Evolutionary conservation across 495 filamentous ascomycete species (phyloP).

Genomic region (Elaphomyces granulatus): DNA sequence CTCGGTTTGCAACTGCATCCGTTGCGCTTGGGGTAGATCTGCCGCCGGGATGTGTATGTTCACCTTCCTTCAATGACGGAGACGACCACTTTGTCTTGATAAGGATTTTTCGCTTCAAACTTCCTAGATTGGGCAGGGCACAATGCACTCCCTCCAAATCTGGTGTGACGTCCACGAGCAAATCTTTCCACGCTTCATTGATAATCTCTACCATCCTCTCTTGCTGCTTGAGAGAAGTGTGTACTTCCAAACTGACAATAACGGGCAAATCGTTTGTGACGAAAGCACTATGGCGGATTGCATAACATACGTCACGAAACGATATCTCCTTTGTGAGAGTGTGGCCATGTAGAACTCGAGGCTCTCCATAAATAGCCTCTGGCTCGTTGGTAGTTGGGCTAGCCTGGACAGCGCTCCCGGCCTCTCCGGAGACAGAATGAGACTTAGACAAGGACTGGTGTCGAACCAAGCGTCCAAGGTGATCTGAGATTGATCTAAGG

Average conservation of each 20-base stretch:
- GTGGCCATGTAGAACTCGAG: slow-evolving; percentile 73
- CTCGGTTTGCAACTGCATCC: not conserved
- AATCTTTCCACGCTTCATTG: slow-evolving; percentile 54
- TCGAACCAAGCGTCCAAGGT: slow-evolving; percentile 14
- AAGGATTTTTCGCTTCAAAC: slow-evolving; percentile 63
- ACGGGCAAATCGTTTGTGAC: slow-evolving; percentile 58
- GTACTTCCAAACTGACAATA: slow-evolving; percentile 82
- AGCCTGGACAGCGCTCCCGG: slow-evolving; percentile 16
- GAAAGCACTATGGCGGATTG: slow-evolving; percentile 70
- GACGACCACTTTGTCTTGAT: slow-evolving; percentile 76
- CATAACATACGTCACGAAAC: slow-evolving; percentile 70
- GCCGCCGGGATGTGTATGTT: slow-evolving; percentile 4
- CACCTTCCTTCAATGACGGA: slow-evolving; percentile 17
- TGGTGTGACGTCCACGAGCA: slow-evolving; percentile 47
- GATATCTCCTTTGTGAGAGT: slow-evolving; percentile 77
- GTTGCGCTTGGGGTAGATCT: not conserved
- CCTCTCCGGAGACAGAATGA: slow-evolving; percentile 7
- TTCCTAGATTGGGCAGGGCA: slow-evolving; percentile 46
- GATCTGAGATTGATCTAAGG: slow-evolving; percentile 12
- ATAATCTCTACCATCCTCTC: slow-evolving; percentile 85
- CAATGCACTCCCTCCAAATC: slow-evolving; percentile 27
- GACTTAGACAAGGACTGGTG: slow-evolving; percentile 6
- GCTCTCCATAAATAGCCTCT: slow-evolving; percentile 36
- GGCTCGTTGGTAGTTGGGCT: slow-evolving; percentile 2
- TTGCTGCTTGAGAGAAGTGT: slow-evolving; percentile 65